These are phyloP conservation scores for Yarrowia galli DNA, from an alignment of 1,139 yeast genomes.

Conservation along the genomic window DNA sequence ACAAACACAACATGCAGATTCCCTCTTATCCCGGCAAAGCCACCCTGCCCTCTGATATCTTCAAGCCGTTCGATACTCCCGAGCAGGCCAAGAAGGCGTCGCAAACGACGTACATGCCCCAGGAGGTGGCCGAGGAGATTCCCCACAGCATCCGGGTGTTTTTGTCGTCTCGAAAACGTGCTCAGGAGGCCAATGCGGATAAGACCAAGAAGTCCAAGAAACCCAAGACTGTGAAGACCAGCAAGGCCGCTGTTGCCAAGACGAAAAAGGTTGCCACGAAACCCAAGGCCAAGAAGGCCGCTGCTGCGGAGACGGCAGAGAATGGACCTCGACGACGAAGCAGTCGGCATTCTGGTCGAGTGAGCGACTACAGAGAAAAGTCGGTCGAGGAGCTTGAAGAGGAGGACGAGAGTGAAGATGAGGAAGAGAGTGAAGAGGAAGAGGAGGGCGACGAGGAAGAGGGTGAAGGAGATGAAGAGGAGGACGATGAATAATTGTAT, in stretches of 20 bases:
- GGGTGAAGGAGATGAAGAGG: slow-evolving; percentile 40
- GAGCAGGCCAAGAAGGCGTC: slow-evolving; percentile 46
- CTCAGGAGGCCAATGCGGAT: background rate
- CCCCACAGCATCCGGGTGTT: slow-evolving; percentile 40
- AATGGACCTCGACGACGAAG: slow-evolving; percentile 27
- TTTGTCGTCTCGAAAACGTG: slow-evolving; percentile 22
- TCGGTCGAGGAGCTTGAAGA: slow-evolving; percentile 41
- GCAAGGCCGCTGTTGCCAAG: background rate
- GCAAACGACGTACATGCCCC: slow-evolving; percentile 59
- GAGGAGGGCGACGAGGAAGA: slow-evolving; percentile 39
- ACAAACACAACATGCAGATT: slow-evolving; percentile 70
- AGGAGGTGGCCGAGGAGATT: slow-evolving; percentile 47
- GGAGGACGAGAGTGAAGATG: slow-evolving; percentile 40
- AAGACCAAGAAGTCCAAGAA: slow-evolving; percentile 29
- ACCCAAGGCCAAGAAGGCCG: slow-evolving; percentile 8
- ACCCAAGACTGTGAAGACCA: slow-evolving; percentile 17
- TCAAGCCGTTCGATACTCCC: slow-evolving; percentile 59
- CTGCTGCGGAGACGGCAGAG: background rate
- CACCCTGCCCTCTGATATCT: slow-evolving; percentile 70
- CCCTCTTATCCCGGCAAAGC: slow-evolving; percentile 80
- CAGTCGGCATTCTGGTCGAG: slow-evolving; percentile 29
- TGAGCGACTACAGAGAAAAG: slow-evolving; percentile 36
- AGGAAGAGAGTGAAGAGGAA: slow-evolving; percentile 37
- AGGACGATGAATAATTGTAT: slow-evolving; percentile 1
- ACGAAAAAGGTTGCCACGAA: slow-evolving; percentile 8